phyloP scores from a whole-genome alignment of 768 basidiomycete species.

The Suillus lakei region DNA sequence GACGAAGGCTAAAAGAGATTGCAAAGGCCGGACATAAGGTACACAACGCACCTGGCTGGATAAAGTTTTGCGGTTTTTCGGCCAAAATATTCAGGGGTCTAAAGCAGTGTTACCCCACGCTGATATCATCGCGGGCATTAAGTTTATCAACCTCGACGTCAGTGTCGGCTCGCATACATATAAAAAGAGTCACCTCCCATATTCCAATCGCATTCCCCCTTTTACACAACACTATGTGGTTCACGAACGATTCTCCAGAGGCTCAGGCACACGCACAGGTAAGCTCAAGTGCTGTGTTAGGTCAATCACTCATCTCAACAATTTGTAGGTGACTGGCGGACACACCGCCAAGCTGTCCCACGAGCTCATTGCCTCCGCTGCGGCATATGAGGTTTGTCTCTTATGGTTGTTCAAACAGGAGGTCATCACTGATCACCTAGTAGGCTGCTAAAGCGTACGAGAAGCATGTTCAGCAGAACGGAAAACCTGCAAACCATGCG shows the following conservation, averaged over 20 bases:
- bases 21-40: no score
- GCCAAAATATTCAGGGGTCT: no score
- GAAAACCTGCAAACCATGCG: conserved; percentile 27
- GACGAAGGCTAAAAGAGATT: no score
- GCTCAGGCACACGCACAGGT: conserved; percentile 24
- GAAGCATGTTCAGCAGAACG: conserved; percentile 19
- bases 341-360: conserved; percentile 30
- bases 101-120: no score
- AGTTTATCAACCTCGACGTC: not conserved
- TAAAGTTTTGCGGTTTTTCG: no score
- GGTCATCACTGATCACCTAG: conserved; percentile 4
- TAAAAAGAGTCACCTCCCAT: not conserved
- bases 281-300: not conserved
- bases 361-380: conserved; percentile 30
- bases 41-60: no score
- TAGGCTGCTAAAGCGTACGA: conserved; percentile 36
- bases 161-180: not conserved
- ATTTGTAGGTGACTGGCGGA: conserved; percentile 16
- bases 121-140: no score
- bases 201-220: not conserved
- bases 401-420: not conserved
- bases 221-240: conserved; percentile 22
- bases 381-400: conserved; percentile 27
- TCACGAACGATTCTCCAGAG: conserved; percentile 25
- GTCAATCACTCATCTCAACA: not conserved